Evolutionary conservation across 345 rosid species (phyloP).

Genomic region (Trapa bicornis): DNA sequence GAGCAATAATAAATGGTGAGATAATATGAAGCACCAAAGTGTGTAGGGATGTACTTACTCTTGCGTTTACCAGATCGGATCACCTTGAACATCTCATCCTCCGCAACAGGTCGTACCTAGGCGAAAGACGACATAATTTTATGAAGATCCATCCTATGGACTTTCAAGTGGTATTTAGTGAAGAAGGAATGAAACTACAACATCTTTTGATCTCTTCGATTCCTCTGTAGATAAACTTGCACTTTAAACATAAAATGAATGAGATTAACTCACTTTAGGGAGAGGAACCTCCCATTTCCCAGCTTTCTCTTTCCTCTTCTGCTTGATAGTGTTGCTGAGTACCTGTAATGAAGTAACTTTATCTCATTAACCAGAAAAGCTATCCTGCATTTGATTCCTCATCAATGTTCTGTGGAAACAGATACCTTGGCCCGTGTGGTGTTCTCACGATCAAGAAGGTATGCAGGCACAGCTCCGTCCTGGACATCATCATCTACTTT

Average conservation of each 20-base stretch:
- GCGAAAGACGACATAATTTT: not conserved
- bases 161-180: not conserved
- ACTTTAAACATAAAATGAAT: not conserved
- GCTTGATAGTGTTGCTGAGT: conserved; percentile 87
- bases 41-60: conserved; percentile 30
- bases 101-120: conserved; percentile 94
- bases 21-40: not conserved
- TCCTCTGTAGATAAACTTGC: not conserved
- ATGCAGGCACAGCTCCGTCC: conserved; percentile 95
- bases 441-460: conserved; percentile 83
- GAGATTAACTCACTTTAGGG: conserved; percentile 42
- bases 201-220: not conserved
- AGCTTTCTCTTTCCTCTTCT: conserved; percentile 91
- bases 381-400: not conserved
- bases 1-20: not conserved
- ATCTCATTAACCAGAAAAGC: not conserved
- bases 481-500: conserved; percentile 70
- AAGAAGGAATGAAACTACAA: not conserved
- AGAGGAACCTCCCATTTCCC: conserved; percentile 97
- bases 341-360: conserved; percentile 23
- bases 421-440: conserved; percentile 73
- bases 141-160: not conserved
- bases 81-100: conserved; percentile 95
- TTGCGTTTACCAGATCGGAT: conserved; percentile 69
- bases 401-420: not conserved